Conservation (phyloP, 768 basidiomycete genomes). For the Nidularia sp. region DNA sequence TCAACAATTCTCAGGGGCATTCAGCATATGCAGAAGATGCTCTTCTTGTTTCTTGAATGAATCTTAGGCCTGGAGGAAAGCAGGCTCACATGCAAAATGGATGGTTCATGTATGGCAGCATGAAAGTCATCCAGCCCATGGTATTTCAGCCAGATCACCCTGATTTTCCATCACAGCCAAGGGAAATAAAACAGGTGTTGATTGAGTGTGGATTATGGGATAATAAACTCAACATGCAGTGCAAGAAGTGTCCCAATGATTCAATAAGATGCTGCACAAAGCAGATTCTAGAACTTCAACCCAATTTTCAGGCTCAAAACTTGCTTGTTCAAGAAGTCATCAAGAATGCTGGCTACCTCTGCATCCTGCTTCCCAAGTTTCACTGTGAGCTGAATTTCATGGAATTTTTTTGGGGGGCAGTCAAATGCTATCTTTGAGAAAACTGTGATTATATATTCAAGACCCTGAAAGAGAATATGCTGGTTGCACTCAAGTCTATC, state of each 20-base stretch:
- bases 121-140: constrained; percentile 24
- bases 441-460: neutral
- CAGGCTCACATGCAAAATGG: constrained; percentile 27
- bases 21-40: constrained; percentile 32
- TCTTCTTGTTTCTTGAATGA: constrained; percentile 26
- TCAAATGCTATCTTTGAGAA: neutral
- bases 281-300: constrained; percentile 11
- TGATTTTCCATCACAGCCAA: constrained; percentile 16
- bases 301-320: constrained; percentile 13
- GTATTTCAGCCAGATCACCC: constrained; percentile 27
- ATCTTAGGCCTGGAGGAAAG: constrained; percentile 31
- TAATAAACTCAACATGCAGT: constrained; percentile 8
- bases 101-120: constrained; percentile 21
- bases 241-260: constrained; percentile 9
- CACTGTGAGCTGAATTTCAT: constrained; percentile 6
- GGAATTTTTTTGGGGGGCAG: constrained; percentile 2
- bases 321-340: constrained; percentile 18
- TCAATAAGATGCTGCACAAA: constrained; percentile 10
- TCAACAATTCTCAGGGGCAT: constrained; percentile 40
- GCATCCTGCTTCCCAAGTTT: constrained; percentile 16
- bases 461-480: neutral
- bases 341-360: constrained; percentile 13
- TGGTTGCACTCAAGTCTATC: constrained; percentile 8
- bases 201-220: constrained; percentile 9
- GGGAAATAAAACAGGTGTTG: constrained; percentile 16